Evolutionary conservation across 768 basidiomycete species (phyloP), one percentile per base, ranked within the genome.

Genomic region (Tylopilus balloui): DNA sequence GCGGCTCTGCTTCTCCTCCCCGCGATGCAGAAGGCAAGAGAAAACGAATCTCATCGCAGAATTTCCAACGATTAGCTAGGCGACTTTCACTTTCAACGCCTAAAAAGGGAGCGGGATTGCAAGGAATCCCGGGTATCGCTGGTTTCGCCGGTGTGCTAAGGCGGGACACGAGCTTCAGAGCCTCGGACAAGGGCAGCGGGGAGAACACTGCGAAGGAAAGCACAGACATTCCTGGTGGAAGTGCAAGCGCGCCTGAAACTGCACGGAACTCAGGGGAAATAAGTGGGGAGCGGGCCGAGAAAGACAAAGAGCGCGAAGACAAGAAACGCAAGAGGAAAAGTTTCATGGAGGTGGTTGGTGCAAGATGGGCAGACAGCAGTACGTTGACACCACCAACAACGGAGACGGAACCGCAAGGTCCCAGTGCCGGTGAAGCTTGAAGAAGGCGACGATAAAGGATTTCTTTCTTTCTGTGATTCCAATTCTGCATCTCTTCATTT

Each of bases 11-110:
- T 54, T 76, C 79, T 20, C 52, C 61, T 4, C 81, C 86, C 13
- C 75, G 75, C 1, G 86, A 86, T 3, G 63, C 77, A n/a, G 88
- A 88, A 59, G 80, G 80, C 28, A 89, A 88, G 71, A 75, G 88
- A 52, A 88, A 85, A 62, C 79, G 87, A 17, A 88, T 87, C 50
- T 83, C 87, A 9, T 86, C 87, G 23, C 89, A 92, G 64, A 91
- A 91, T 60, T 88, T 92, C 74, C 87, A 89, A 64, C 78, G 87
- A 15, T 62, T 92, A 31, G 89, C 88, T 14, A 73, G 87, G 51
- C 74, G 80, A 53, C 83, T 92, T 47, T 89, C 88, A 10, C 66
- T 87, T 73, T 24, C 68, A 10, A 77, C 82, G 0, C 76, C 78
- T 39, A 78, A 83, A 23, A 77, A 79, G 53, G 78, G 76, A 31